phyloP scores from a whole-genome alignment of 768 basidiomycete species.

The Suillus tomentosus region DNA sequence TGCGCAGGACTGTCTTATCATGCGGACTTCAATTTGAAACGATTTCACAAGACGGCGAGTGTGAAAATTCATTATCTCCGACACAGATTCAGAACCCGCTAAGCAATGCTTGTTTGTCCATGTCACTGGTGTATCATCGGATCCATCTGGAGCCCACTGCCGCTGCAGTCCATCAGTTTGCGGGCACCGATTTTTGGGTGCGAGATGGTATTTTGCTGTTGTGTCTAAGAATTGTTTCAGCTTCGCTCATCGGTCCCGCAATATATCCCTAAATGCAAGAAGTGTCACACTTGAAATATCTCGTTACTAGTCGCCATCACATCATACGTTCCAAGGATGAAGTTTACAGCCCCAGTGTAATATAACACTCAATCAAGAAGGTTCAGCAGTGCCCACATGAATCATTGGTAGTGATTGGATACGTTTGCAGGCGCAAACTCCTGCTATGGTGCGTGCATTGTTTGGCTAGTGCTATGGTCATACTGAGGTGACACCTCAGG shows the following conservation, averaged over 20 bases:
- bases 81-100: not conserved
- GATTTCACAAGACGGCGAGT: not conserved
- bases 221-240: not conserved
- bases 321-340: not conserved
- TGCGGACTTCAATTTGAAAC: not conserved
- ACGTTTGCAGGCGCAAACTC: not conserved
- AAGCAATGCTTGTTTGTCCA: not conserved
- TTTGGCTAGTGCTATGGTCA: not conserved
- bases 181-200: not conserved
- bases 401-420: not conserved
- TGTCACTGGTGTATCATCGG: not conserved
- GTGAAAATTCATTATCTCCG: not conserved
- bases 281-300: not conserved
- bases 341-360: not conserved
- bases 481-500: conserved; percentile 4
- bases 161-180: not conserved
- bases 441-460: not conserved
- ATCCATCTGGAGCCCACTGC: not conserved
- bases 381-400: not conserved
- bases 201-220: not conserved
- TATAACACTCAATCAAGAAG: not conserved
- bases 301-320: not conserved
- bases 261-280: not conserved
- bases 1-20: not conserved
- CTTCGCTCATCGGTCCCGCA: not conserved